Evolutionary conservation across 345 rosid genomes (phyloP), one percentile per base, ranked within the genome.

Genomic region (Conringia planisiliqua): DNA sequence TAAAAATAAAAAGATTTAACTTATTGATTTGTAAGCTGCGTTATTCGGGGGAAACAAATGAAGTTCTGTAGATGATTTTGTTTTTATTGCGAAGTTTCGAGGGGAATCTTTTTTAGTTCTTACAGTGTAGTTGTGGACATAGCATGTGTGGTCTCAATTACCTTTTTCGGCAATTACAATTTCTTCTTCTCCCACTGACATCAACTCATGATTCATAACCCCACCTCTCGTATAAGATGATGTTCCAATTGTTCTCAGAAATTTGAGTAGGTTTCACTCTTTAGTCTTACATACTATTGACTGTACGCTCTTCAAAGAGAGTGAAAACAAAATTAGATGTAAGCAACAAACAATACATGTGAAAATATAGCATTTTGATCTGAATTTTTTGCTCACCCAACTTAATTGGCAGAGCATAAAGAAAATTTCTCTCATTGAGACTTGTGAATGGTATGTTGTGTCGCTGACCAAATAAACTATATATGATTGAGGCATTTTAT

Each of bases 121-220:
- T 69, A 38, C 66, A 52, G 35, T 54, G 79, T 16, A 51, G 27
- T 62, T 68, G 58, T 68, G 57, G 62, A 27, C 48, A 44, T 20
- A 69, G 65, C 65, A 62, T 68, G 65, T 62, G 74, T 51, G 63
- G 79, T 69, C 64, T 60, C 68, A 40, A 0, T 59, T 75, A 40
- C 54, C 50, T 65, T 66, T 66, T 59, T 30, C 22, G 62, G 44
- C 62, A 39, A 66, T 38, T 30, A 40, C 48, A 51, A 22, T 40
- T 75, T 75, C 58, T 55, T 33, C 29, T 76, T 54, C 65, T 54
- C 48, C 70, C 71, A 70, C 66, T 43, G 16, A 33, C 8, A 52
- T 51, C 65, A 70, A 61, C 58, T 69, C 48, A 76, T 54, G 64
- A 76, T 69, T 52, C 50, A 52, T 55, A 62, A 5, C 68, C 75